These are phyloP conservation scores for Thalassiosira exigua DNA, from an alignment of 352 stramenopile species.

Conservation along the genomic window DNA sequence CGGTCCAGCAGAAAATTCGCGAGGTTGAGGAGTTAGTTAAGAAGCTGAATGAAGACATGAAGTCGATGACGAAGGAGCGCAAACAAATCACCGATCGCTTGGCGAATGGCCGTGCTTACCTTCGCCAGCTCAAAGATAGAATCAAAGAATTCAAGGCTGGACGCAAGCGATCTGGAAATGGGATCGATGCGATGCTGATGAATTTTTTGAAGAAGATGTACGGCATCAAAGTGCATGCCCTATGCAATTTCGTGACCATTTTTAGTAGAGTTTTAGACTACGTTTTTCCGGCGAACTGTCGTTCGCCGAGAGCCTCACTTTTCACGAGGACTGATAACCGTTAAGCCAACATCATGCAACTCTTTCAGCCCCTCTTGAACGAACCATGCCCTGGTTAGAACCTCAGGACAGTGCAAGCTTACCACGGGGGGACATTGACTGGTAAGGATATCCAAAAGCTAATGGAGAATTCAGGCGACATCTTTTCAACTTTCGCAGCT, in stretches of 20 bases:
- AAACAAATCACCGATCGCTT: background rate
- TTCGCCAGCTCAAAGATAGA: slow-evolving; percentile 1
- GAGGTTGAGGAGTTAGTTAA: background rate
- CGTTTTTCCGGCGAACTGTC: too few species aligned
- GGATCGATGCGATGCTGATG: slow-evolving; percentile 8
- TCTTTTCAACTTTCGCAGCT: slow-evolving; percentile 10
- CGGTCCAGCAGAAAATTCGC: too few species aligned
- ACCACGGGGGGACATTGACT: slow-evolving; percentile 12
- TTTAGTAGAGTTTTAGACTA: too few species aligned
- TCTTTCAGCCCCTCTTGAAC: too few species aligned
- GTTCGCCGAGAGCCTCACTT: too few species aligned
- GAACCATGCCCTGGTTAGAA: too few species aligned
- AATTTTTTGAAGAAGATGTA: slow-evolving; percentile 10
- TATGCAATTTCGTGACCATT: too few species aligned
- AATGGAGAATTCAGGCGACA: slow-evolving; percentile 14
- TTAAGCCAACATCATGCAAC: too few species aligned
- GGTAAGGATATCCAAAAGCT: slow-evolving; percentile 24
- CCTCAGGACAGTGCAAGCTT: too few species aligned
- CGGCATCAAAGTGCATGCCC: background rate
- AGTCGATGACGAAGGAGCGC: background rate
- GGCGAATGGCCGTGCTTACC: background rate
- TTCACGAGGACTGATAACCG: too few species aligned
- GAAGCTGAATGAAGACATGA: slow-evolving; percentile 3
- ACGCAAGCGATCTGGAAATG: background rate
- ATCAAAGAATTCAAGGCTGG: background rate